Conservation (phyloP, 495 filamentous ascomycete genomes). For the Tuber microsphaerosporum region DNA sequence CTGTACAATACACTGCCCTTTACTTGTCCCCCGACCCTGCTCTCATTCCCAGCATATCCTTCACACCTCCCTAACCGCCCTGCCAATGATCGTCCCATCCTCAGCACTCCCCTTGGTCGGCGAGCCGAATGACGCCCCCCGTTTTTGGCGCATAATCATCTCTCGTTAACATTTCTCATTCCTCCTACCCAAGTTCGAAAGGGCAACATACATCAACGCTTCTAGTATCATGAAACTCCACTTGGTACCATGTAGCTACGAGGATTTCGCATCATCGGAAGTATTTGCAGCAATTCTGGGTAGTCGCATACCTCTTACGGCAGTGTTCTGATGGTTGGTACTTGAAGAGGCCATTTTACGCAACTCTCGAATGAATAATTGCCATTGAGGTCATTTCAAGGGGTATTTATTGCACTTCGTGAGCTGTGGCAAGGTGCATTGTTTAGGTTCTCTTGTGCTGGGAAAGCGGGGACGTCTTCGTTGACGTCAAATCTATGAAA, state of each 20-base stretch:
- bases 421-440: background rate
- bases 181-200: background rate
- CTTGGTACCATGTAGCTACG: conserved; percentile 1
- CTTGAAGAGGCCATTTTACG: conserved; percentile 30
- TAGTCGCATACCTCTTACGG: conserved; percentile 19
- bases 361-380: background rate
- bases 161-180: background rate
- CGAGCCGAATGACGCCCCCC: conserved; percentile 5
- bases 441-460: background rate
- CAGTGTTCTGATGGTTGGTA: conserved; percentile 20
- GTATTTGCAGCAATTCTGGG: conserved; percentile 31
- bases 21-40: background rate
- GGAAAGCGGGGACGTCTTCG: background rate
- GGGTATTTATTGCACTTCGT: background rate
- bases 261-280: conserved; percentile 20
- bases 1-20: background rate
- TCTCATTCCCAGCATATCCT: conserved; percentile 11
- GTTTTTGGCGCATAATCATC: conserved; percentile 8
- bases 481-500: background rate
- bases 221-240: conserved; percentile 15
- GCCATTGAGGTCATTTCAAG: background rate
- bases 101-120: conserved; percentile 16
- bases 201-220: conserved; percentile 10
- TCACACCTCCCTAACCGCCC: conserved; percentile 18
- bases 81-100: conserved; percentile 14